Conservation (phyloP, 148 eudicot genomes). For the Dianthus caryophyllus region DNA sequence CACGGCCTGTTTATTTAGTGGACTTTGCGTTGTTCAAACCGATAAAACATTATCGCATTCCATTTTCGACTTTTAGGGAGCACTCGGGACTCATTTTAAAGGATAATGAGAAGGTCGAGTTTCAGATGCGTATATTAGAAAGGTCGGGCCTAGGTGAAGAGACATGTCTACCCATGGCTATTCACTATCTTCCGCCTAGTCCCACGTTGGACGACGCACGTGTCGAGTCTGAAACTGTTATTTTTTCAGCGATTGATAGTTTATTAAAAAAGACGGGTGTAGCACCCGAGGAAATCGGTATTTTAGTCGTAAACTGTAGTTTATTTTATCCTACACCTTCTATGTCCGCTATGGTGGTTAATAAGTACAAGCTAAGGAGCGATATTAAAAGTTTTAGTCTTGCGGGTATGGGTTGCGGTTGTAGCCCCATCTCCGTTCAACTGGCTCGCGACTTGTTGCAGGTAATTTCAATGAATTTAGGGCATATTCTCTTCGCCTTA, state of each 20-base stretch:
- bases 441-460: constrained; percentile 65
- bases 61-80: constrained; percentile 37
- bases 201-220: too few relatives aligned
- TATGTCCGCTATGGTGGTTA: constrained; percentile 66
- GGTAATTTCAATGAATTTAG: constrained; percentile 26
- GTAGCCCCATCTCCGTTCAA: constrained; percentile 56
- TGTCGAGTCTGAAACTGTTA: constrained; percentile 51
- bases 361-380: constrained; percentile 60
- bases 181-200: too few relatives aligned
- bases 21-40: constrained; percentile 33
- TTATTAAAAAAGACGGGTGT: constrained; percentile 42
- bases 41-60: constrained; percentile 15
- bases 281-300: constrained; percentile 25
- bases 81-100: constrained; percentile 24
- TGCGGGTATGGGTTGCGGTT: constrained; percentile 79
- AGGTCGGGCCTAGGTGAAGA: too few relatives aligned
- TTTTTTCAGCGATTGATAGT: constrained; percentile 50
- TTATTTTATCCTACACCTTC: constrained; percentile 70
- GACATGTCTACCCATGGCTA: too few relatives aligned
- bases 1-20: constrained; percentile 28
- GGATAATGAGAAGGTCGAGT: constrained; percentile 25
- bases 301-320: constrained; percentile 38
- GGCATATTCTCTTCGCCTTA: too few relatives aligned
- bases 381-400: constrained; percentile 45
- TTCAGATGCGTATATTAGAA: too few relatives aligned